Evolutionary conservation across 2,329 filamentous ascomycete genomes (phyloP), one percentile per base, ranked within the genome.

Genomic region (Colletotrichum agaves): DNA sequence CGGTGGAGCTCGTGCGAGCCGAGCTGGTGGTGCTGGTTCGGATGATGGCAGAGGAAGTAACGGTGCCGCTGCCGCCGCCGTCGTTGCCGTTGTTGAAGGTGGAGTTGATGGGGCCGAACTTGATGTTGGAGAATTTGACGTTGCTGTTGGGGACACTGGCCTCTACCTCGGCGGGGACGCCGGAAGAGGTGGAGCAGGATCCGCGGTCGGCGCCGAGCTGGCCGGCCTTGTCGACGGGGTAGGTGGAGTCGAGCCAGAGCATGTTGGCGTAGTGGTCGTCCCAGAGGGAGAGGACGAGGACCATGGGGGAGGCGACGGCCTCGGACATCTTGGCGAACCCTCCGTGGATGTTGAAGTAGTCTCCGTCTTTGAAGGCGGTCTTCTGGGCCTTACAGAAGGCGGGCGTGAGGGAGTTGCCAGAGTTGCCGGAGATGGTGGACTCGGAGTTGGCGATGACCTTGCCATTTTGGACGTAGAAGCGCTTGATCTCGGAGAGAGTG

Each of bases 191-290:
- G 56, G 81, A 64, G 77, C 88, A 90, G 39, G 80, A 79, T 61
- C 88, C 88, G 73, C 88, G 86, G 46, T 79, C 78, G 64, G 81
- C 77, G 71, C 88, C 88, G 33, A 81, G 81, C 33, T 47, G 19
- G 47, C 63, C 66, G 2, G 68, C 71, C 33, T 79, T 73, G 69
- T 79, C 75, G 68, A 81, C 80, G 55, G 90, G 90, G 82, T 86
- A 91, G 75, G 81, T 85, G 69, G 86, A 87, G 82, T 93, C 91
- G 73, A 93, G 86, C 91, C 91, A 93, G 74, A 91, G 85, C 69
- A 70, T 70, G 61, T 69, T 70, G 37, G 66, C 58, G 69, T 70
- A 69, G 61, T 66, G 61, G 79, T 92, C 90, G 74, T 91, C 87
- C 88, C 88, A 90, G 68, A 85, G 73, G 60, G 80, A 83, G 76